These are phyloP conservation scores for Trichoderma koningii DNA, from an alignment of 2,329 filamentous ascomycete species.

Conservation along the genomic window DNA sequence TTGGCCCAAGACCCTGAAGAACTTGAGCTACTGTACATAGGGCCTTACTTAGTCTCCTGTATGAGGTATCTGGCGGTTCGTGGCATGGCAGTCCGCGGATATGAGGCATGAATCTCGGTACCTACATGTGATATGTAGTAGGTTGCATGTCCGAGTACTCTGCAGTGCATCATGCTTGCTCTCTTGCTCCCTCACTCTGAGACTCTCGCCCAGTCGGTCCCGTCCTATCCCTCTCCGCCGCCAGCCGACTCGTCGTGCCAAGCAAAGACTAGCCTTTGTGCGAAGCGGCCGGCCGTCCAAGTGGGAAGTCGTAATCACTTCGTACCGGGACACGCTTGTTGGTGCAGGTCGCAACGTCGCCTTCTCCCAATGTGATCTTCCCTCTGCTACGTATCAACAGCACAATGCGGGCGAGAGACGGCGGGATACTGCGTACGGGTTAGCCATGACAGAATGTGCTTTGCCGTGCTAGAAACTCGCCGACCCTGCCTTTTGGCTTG, in stretches of 20 bases:
- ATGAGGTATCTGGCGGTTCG: not conserved
- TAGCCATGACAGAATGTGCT: conserved; percentile 17
- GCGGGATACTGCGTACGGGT: conserved; percentile 20
- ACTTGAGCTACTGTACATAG: not conserved
- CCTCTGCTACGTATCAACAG: not conserved
- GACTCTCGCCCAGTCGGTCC: too few relatives aligned
- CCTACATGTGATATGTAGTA: too few relatives aligned
- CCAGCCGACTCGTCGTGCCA: conserved; percentile 4
- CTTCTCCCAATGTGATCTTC: conserved; percentile 1
- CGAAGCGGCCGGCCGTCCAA: not conserved
- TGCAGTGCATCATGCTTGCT: too few relatives aligned
- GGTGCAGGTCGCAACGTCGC: not conserved
- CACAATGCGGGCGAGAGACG: not conserved
- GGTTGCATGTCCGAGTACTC: too few relatives aligned
- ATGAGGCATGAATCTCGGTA: not conserved
- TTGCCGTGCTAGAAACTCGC: conserved; percentile 20
- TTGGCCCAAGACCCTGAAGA: conserved; percentile 4
- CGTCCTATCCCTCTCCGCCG: not conserved
- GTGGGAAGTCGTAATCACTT: too few relatives aligned
- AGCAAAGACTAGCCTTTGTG: conserved; percentile 3
- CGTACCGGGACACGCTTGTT: too few relatives aligned
- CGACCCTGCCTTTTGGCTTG: not conserved
- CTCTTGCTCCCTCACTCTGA: too few relatives aligned
- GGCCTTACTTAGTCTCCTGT: not conserved
- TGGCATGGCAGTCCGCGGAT: conserved; percentile 7